Conservation (phyloP, 768 basidiomycete species). For the Tricholomella constricta region DNA sequence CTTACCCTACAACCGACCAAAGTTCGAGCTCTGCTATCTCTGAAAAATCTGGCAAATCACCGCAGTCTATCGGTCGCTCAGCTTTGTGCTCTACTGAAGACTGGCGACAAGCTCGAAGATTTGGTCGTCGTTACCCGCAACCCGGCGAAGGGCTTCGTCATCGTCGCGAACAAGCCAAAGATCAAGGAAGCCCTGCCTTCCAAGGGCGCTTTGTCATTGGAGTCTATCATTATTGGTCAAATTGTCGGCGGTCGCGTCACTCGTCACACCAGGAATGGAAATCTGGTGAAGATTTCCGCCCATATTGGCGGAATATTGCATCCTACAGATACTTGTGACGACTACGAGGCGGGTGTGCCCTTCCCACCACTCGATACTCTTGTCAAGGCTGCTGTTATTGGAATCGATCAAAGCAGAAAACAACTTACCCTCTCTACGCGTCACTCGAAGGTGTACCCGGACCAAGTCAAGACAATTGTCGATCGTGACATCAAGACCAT, state of each 20-base stretch:
- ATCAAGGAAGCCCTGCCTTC: conserved; percentile 46
- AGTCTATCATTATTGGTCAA: conserved; percentile 70
- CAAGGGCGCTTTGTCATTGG: conserved; percentile 60
- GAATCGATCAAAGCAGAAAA: conserved; percentile 63
- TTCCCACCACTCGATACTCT: conserved; percentile 67
- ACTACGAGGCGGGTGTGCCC: conserved; percentile 60
- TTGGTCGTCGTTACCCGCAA: conserved; percentile 90
- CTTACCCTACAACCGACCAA: conserved; percentile 70
- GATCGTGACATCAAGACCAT: conserved; percentile 71
- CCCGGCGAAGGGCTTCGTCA: conserved; percentile 81
- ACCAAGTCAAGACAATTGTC: conserved; percentile 47
- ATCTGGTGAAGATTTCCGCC: conserved; percentile 73
- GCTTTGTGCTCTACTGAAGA: conserved; percentile 60
- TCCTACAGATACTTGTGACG: conserved; percentile 80
- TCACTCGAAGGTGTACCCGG: conserved; percentile 63
- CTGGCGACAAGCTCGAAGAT: conserved; percentile 71
- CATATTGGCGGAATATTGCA: conserved; percentile 77
- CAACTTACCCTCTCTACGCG: conserved; percentile 83
- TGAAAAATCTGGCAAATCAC: conserved; percentile 85
- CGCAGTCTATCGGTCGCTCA: conserved; percentile 66
- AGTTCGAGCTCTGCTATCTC: conserved; percentile 79
- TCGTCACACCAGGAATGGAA: conserved; percentile 69
- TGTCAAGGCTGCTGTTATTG: conserved; percentile 71
- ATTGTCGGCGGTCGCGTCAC: conserved; percentile 80
- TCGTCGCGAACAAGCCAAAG: conserved; percentile 77